A percentile compares a stretch with the other conserved stretches of the same genome.
Evolutionary conservation across 1,139 yeast genomes (phyloP).

Genomic region (Suhomyces coccinellae): DNA sequence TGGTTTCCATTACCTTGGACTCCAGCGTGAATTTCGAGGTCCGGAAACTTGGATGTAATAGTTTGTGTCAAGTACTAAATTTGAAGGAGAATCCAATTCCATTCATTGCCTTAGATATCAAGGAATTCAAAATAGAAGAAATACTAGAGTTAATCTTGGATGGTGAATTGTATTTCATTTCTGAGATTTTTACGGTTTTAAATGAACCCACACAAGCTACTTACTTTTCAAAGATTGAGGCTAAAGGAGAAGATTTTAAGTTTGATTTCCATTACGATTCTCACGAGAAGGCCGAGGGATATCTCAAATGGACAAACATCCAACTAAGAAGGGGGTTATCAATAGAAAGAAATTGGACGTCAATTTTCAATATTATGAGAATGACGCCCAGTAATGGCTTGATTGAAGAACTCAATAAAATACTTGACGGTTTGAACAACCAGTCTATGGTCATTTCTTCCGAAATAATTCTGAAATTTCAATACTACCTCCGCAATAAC

Average conservation of each 20-base stretch:
- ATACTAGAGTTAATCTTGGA: slow-evolving; percentile 1
- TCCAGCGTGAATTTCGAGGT: slow-evolving; percentile 36
- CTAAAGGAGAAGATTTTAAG: slow-evolving; percentile 9
- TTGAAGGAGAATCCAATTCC: not conserved
- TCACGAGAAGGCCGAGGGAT: slow-evolving; percentile 35
- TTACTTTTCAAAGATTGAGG: not conserved
- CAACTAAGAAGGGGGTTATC: slow-evolving; percentile 2
- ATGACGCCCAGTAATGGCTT: slow-evolving; percentile 17
- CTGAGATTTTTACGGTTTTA: slow-evolving; percentile 19
- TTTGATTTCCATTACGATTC: slow-evolving; percentile 36
- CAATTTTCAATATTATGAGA: slow-evolving; percentile 22
- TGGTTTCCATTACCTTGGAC: slow-evolving; percentile 28
- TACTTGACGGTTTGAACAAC: slow-evolving; percentile 20
- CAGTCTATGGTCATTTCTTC: slow-evolving; percentile 13
- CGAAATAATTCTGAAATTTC: slow-evolving; percentile 22
- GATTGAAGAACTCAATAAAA: slow-evolving; percentile 22
- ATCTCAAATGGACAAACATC: slow-evolving; percentile 22
- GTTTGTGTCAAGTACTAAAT: slow-evolving; percentile 5
- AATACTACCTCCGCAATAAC: slow-evolving; percentile 29
- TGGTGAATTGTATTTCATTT: slow-evolving; percentile 20
- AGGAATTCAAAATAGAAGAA: not conserved
- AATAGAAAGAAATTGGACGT: slow-evolving; percentile 17
- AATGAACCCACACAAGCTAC: not conserved
- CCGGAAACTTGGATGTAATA: slow-evolving; percentile 28
- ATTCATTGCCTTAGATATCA: not conserved